Conservation (phyloP, 768 basidiomycete species). For the Suillus placidus region DNA sequence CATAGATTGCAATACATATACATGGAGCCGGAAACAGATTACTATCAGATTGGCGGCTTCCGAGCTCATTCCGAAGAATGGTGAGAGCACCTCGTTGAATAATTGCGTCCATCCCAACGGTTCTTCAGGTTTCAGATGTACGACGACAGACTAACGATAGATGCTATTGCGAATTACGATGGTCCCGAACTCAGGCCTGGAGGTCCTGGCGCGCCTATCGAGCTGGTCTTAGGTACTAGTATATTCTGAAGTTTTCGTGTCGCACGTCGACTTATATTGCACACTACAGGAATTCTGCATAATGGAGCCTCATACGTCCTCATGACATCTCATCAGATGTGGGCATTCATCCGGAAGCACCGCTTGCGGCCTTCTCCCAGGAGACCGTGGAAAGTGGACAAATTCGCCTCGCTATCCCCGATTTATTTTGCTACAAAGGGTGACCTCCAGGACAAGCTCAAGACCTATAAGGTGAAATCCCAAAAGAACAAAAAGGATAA, state of each 20-base stretch:
- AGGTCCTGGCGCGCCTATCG: constrained; percentile 33
- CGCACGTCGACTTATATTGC: background rate
- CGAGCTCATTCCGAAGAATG: constrained; percentile 34
- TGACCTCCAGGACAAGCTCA: constrained; percentile 42
- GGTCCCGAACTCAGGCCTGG: constrained; percentile 36
- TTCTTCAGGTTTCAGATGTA: constrained; percentile 29
- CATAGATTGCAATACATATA: constrained; percentile 1
- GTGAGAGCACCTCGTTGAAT: constrained; percentile 9
- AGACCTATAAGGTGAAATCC: constrained; percentile 40
- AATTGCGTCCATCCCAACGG: background rate
- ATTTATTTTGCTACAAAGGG: constrained; percentile 40
- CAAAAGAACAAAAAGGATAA: constrained; percentile 32
- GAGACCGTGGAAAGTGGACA: constrained; percentile 16
- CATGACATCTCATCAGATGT: constrained; percentile 38
- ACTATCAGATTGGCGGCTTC: constrained; percentile 33
- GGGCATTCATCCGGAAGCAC: constrained; percentile 23
- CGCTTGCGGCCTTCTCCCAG: constrained; percentile 18
- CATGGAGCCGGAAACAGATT: constrained; percentile 15
- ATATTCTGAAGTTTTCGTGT: background rate
- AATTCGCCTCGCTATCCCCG: constrained; percentile 52
- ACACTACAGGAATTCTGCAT: constrained; percentile 42
- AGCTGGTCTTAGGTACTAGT: constrained; percentile 46
- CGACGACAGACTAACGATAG: constrained; percentile 40
- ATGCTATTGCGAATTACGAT: constrained; percentile 27
- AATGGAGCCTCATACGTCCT: constrained; percentile 50